These are phyloP conservation scores for Clausena lansium DNA, from an alignment of 345 rosid species.

Conservation along the genomic window DNA sequence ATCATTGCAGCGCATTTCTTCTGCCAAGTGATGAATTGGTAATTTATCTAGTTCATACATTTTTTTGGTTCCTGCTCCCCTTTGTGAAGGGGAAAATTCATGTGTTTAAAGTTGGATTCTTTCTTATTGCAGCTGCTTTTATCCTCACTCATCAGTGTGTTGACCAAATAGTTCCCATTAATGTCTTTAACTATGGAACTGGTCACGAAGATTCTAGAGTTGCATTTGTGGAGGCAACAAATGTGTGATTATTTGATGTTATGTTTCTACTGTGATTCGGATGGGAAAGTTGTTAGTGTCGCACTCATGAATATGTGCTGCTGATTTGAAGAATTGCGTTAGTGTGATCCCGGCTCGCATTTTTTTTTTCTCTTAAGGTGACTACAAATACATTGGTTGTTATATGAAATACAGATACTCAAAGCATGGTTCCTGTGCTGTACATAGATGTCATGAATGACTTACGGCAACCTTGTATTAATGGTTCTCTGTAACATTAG, in stretches of 20 bases:
- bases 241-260: constrained; percentile 29
- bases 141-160: constrained; percentile 21
- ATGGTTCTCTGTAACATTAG: constrained; percentile 32
- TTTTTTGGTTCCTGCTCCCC: neutral
- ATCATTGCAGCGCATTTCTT: constrained; percentile 66
- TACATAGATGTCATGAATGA: constrained; percentile 45
- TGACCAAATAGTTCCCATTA: constrained; percentile 26
- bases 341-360: constrained; percentile 21
- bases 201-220: constrained; percentile 32
- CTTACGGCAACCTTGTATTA: constrained; percentile 39
- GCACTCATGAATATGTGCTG: constrained; percentile 24
- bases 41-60: constrained; percentile 18
- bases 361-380: constrained; percentile 35
- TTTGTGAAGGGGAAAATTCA: neutral
- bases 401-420: constrained; percentile 28
- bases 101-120: constrained; percentile 20
- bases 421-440: constrained; percentile 34
- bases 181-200: constrained; percentile 31
- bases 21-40: constrained; percentile 60
- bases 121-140: constrained; percentile 20
- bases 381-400: constrained; percentile 35
- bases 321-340: constrained; percentile 26
- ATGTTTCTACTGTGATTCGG: constrained; percentile 26
- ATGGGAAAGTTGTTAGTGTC: constrained; percentile 29
- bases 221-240: constrained; percentile 32